Evolutionary conservation across 148 eudicot species (phyloP).

Genomic region (Silene uniflora): DNA sequence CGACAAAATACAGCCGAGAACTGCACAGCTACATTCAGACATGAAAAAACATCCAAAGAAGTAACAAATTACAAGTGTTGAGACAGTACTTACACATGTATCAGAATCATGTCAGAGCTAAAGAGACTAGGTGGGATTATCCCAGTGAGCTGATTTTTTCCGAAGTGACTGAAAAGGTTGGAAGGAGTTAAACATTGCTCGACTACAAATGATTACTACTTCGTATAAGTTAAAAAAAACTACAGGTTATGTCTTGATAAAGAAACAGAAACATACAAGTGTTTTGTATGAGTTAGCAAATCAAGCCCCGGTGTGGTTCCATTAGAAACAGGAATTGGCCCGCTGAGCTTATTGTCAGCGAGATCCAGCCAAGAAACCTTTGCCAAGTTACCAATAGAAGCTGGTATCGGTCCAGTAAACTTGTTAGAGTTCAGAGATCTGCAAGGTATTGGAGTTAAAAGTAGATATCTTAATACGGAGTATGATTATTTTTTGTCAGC

Average conservation of each 20-base stretch:
- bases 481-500: too few relatives aligned
- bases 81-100: conserved; percentile 68
- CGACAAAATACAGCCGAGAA: too few relatives aligned
- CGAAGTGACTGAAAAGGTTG: conserved; percentile 60
- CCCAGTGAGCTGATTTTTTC: conserved; percentile 64
- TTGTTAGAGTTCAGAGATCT: conserved; percentile 68
- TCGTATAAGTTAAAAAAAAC: not conserved
- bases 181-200: conserved; percentile 3
- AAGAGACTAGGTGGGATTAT: conserved; percentile 53
- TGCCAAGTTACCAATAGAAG: conserved; percentile 57
- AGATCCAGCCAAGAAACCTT: conserved; percentile 73
- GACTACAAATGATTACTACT: too few relatives aligned
- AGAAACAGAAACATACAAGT: conserved; percentile 56
- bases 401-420: conserved; percentile 66
- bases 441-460: conserved; percentile 23
- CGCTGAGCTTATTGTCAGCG: conserved; percentile 62
- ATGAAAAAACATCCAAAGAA: not conserved
- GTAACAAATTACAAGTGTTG: not conserved
- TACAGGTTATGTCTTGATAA: not conserved
- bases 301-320: conserved; percentile 61
- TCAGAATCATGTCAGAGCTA: conserved; percentile 52
- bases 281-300: conserved; percentile 47
- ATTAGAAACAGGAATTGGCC: conserved; percentile 64
- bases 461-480: too few relatives aligned
- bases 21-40: not conserved